A percentile compares a stretch with the other conserved stretches of the same genome.
Conservation (phyloP, 306 rosid genomes). For the Inga laurina region DNA sequence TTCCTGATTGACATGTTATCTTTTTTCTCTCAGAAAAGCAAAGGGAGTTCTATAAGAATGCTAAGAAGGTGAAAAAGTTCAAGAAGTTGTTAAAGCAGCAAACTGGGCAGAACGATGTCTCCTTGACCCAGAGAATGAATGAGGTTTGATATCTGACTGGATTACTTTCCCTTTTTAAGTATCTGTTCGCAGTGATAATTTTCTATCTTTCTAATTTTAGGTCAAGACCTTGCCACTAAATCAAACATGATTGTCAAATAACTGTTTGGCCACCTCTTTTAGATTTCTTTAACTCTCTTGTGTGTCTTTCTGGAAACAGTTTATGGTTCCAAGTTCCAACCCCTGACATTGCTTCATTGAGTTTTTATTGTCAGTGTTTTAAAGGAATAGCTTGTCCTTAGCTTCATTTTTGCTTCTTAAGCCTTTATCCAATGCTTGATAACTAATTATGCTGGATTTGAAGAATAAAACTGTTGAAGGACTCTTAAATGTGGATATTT, state of each 20-base stretch:
- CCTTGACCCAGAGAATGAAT: constrained; percentile 7
- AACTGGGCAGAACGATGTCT: constrained; percentile 30
- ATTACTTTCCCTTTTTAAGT: background rate
- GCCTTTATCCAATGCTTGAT: background rate
- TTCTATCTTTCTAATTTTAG: background rate
- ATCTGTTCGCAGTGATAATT: background rate
- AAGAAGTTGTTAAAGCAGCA: constrained; percentile 55
- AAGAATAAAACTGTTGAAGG: background rate
- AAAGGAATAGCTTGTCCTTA: background rate
- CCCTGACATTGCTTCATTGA: background rate
- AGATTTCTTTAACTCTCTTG: background rate
- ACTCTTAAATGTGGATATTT: background rate
- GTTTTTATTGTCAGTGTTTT: background rate
- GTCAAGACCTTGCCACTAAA: background rate
- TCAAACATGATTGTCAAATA: background rate
- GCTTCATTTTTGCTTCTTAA: background rate
- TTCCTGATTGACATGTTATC: background rate
- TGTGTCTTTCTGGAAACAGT: background rate
- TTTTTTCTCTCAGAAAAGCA: constrained; percentile 55
- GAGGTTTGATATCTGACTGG: constrained; percentile 44
- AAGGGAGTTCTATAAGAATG: constrained; percentile 66
- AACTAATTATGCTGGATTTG: background rate
- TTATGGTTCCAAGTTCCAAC: background rate
- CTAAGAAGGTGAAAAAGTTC: constrained; percentile 61
- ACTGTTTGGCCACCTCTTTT: background rate